These are phyloP conservation scores for Erodium chrysanthum DNA, from an alignment of 441 rosid genomes.

Conservation along the genomic window DNA sequence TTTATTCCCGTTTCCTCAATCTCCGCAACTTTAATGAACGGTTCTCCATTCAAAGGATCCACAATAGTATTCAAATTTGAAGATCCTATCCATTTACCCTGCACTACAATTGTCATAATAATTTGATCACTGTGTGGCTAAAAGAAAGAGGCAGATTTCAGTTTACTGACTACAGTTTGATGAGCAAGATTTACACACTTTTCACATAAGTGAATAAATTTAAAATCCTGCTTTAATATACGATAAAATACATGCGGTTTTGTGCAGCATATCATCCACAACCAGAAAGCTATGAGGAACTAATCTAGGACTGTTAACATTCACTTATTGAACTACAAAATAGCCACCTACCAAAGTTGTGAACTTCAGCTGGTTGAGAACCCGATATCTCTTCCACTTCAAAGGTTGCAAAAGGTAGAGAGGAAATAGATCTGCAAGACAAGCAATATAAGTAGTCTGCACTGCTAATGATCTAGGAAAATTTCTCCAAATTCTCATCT, in stretches of 20 bases:
- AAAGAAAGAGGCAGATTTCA: background rate
- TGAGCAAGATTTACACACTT: background rate
- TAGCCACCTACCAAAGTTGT: constrained; percentile 55
- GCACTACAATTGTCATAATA: constrained; percentile 39
- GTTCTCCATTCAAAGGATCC: constrained; percentile 94
- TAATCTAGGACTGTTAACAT: background rate
- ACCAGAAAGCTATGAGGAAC: background rate
- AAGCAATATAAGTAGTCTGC: background rate
- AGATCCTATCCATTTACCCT: constrained; percentile 80
- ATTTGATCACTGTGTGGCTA: background rate
- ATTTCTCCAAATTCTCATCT: too few species aligned
- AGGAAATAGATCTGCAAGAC: constrained; percentile 44
- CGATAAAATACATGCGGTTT: background rate
- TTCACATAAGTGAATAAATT: background rate
- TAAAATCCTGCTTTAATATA: background rate
- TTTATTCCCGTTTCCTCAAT: constrained; percentile 62
- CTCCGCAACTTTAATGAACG: constrained; percentile 76
- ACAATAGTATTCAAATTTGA: constrained; percentile 47
- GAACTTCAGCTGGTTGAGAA: constrained; percentile 74
- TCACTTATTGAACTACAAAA: too few species aligned
- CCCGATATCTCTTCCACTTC: constrained; percentile 76
- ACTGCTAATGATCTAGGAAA: background rate
- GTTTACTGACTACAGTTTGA: background rate
- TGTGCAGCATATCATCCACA: background rate
- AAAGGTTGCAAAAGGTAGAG: constrained; percentile 71